Evolutionary conservation across 1,284 basidiomycete species (phyloP), one percentile per base, ranked within the genome.

Genomic region (Cutaneotrichosporon cavernicola): DNA sequence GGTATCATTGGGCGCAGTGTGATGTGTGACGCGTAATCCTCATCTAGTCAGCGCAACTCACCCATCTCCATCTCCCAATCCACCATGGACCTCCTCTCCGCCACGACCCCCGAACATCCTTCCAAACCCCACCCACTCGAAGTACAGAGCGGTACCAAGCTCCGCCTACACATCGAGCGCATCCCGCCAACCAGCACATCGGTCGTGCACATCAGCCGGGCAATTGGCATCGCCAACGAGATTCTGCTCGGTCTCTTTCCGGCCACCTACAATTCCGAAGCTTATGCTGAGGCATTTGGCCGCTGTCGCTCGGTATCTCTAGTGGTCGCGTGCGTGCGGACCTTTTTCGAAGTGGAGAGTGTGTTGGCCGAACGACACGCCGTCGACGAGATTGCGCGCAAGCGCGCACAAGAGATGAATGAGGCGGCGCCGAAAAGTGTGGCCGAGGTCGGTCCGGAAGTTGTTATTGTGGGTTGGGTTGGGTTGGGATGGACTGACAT

Each of bases 191-290:
- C 26, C 31, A 32, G 30, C 2, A 52, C 31, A 2, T 7, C 51
- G 5, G 3, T n/a, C 4, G 1, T 30, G 5, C 31, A 52, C 31
- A 52, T 32, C 31, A 16, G 11, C 14, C 51, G 51, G 11, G 51
- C 51, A 16, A n/a, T 52, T 7, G 51, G 34, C 30, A 52, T 52
- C 9, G 51, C 51, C 9, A 32, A 52, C 31, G 51, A 52, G 51
- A 52, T 52, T 16, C 51, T 52, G 31, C 14, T 9, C 4, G 51
- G 51, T 30, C 51, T 52, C 51, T 52, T 52, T 31, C 50, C 50
- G 1, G 30, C 30, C 2, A 52, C 51, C 2, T 52, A 26, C 51
- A 30, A 52, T n/a, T 16, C 51, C 7, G 51, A 30, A 2, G 13
- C 51, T 16, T 52, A 52, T 14, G 51, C 51, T 30, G 51, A 32